A percentile compares a stretch with the other conserved stretches of the same genome.
These are phyloP conservation scores for Pseudogymnoascus sp. DNA, from an alignment of 2,329 filamentous ascomycete genomes.

Conservation along the genomic window DNA sequence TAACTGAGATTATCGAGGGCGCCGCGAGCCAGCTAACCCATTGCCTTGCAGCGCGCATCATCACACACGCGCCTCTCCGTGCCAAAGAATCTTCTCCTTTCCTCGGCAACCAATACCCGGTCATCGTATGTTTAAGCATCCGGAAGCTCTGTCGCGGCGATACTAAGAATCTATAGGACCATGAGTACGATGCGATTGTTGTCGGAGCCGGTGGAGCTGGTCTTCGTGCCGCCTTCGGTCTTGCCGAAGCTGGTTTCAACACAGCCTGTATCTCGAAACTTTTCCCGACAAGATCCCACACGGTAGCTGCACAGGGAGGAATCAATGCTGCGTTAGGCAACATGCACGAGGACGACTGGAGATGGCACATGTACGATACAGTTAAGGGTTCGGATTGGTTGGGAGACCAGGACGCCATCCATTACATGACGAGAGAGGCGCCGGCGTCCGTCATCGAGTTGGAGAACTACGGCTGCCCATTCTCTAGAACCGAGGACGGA, in stretches of 20 bases:
- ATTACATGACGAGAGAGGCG: slow-evolving; percentile 97
- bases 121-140: slow-evolving; percentile 56
- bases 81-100: slow-evolving; percentile 89
- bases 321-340: slow-evolving; percentile 87
- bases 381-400: slow-evolving; percentile 98
- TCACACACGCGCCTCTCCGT: slow-evolving; percentile 76
- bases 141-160: slow-evolving; percentile 9
- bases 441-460: slow-evolving; percentile 87
- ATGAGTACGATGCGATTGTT: slow-evolving; percentile 97
- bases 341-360: slow-evolving; percentile 98
- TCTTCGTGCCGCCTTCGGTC: slow-evolving; percentile 75
- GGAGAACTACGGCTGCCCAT: slow-evolving; percentile 95
- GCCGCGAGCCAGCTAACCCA: slow-evolving; percentile 14
- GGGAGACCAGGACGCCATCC: slow-evolving; percentile 93
- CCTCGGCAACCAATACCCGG: slow-evolving; percentile 83
- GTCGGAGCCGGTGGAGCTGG: slow-evolving; percentile 78
- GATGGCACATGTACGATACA: slow-evolving; percentile 99
- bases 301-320: slow-evolving; percentile 73
- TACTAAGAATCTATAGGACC: slow-evolving; percentile 53
- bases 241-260: slow-evolving; percentile 83
- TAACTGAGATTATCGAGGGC: slow-evolving; percentile 10
- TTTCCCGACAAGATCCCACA: slow-evolving; percentile 79
- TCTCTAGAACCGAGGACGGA: slow-evolving; percentile 92
- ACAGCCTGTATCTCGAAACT: slow-evolving; percentile 83
- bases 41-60: slow-evolving; percentile 61